Evolutionary conservation across 768 basidiomycete species (phyloP), one percentile per base, ranked within the genome.

Genomic region (Hysterangium stoloniferum): DNA sequence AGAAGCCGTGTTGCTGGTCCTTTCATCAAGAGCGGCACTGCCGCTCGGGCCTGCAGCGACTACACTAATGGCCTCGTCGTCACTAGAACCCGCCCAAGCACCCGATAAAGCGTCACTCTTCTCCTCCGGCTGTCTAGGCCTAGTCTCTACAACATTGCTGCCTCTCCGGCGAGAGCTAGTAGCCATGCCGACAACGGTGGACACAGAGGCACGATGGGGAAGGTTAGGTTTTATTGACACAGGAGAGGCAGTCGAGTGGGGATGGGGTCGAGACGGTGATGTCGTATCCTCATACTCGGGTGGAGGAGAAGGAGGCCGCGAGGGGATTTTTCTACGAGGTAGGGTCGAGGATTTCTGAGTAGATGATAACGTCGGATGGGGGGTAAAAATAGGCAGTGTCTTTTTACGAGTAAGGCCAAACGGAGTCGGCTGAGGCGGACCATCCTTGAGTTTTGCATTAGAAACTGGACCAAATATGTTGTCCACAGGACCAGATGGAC

Each of bases 51-150:
- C 88, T 15, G 89, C 87, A 0, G 89, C 84, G 28, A 90, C 77
- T 35, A 86, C 68, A 58, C 88, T 80, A 48, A 92, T 87, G 12
- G 87, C 89, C 63, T 92, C 89, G 48, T 92, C 89, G 55, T 92
- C 89, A 57, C 87, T 90, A 4, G 77, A 79, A 9, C 58, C 63
- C n/a, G 31, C 52, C 44, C 44, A 52, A 17, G 29, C 24, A 20
- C 32, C 45, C 19, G 43, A 9, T 36, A 37, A 45, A 17, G 22
- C 52, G 36, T 52, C 45, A 7, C 35, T 17, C 24, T 52, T 52
- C 24, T 52, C 52, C 12, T 25, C 24, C 12, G 19, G 17, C 6
- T 27, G 45, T 31, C 34, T 45, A 46, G 31, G 28, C 41, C 34
- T 27, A 27, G 47, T 28, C 6, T 36, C 35, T 8, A 6, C 8